These are phyloP conservation scores for Saturnispora galanensis DNA, from an alignment of 805 yeast species.

Conservation along the genomic window DNA sequence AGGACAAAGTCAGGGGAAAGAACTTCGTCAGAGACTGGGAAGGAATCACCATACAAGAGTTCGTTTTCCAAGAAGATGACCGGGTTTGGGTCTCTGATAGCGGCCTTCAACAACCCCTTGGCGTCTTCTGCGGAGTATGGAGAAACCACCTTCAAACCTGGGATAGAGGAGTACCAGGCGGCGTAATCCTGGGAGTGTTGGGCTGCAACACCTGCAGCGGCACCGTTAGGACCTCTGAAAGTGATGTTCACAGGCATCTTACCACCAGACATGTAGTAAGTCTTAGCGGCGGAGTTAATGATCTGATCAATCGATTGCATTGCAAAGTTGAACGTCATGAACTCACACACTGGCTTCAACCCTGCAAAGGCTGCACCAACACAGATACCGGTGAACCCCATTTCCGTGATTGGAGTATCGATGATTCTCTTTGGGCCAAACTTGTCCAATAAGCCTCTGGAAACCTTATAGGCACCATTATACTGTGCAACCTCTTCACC, in stretches of 20 bases:
- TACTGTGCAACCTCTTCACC: slow-evolving; percentile 99
- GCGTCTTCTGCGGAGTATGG: slow-evolving; percentile 95
- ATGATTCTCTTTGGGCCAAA: slow-evolving; percentile 89
- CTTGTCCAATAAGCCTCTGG: slow-evolving; percentile 90
- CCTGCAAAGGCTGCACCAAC: slow-evolving; percentile 97
- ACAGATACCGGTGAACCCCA: slow-evolving; percentile 95
- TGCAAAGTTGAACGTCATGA: slow-evolving; percentile 98
- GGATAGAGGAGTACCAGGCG: slow-evolving; percentile 97
- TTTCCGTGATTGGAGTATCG: slow-evolving; percentile 98
- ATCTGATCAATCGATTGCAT: slow-evolving; percentile 99
- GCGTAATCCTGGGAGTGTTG: slow-evolving; percentile 98
- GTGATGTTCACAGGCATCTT: slow-evolving; percentile 94
- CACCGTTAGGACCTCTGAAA: slow-evolving; percentile 99
- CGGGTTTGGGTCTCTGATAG: slow-evolving; percentile 98
- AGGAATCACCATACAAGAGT: slow-evolving; percentile 83
- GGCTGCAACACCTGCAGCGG: slow-evolving; percentile 99
- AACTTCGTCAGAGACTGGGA: slow-evolving; percentile 84
- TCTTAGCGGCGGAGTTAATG: slow-evolving; percentile 97
- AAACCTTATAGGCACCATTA: slow-evolving; percentile 97
- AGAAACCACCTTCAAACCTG: slow-evolving; percentile 93
- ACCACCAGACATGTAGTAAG: slow-evolving; percentile 99
- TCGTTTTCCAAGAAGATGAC: slow-evolving; percentile 95
- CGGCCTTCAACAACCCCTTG: slow-evolving; percentile 91
- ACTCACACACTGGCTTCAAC: slow-evolving; percentile 92
- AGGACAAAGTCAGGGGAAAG: slow-evolving; percentile 78